Base-by-base conservation (phyloP, 352 stramenopile genomes). In the Pythium periplocum region DNA sequence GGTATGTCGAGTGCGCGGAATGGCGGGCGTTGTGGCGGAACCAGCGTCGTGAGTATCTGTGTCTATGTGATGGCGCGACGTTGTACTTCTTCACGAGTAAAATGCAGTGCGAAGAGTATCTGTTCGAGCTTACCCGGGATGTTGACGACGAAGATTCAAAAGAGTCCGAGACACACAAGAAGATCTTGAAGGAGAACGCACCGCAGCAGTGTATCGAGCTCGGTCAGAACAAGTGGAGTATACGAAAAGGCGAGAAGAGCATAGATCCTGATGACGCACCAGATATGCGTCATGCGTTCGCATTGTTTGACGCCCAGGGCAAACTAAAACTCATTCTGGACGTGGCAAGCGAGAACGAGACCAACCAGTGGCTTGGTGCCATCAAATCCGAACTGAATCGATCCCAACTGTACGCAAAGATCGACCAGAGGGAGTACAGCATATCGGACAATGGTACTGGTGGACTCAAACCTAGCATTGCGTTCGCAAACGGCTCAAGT, bases 11-110 rank as follows among this genome's bases (percentile, higher is more conserved):
- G 7, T 75, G 70, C 38, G 73, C 69, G 26, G 71, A 87, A 46
- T 90, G 80, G 80, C 61, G 75, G 3, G 67, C 71, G 0, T 71
- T 87, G 39, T 90, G 80, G 80, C 78, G 80, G 38, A 77, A 77
- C 43, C 69, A 87, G 51, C 60, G 71, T 4, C 65, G 59, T 8
- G 73, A 77, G 26, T 88, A 84, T 32, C 75, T 75, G 41, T 86
- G 75, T 48, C 55, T 90, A 17, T 87, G 78, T 39, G 73, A 85
- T 51, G 77, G 79, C 40, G 71, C 69, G 39, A 56, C 72, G 12
- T 53, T 87, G 1, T 74, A 69, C 34, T 76, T 90, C 51, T 90
- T 90, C 50, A 38, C 67, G 1, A 75, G 44, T 10, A 57, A 73
- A 30, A 67, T 66, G 10, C 69, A 69, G 9, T 83, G 72, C 48